A percentile compares a stretch with the other conserved stretches of the same genome.
Conservation (phyloP, 2,329 filamentous ascomycete species). For the Fusarium fujikuroi region DNA sequence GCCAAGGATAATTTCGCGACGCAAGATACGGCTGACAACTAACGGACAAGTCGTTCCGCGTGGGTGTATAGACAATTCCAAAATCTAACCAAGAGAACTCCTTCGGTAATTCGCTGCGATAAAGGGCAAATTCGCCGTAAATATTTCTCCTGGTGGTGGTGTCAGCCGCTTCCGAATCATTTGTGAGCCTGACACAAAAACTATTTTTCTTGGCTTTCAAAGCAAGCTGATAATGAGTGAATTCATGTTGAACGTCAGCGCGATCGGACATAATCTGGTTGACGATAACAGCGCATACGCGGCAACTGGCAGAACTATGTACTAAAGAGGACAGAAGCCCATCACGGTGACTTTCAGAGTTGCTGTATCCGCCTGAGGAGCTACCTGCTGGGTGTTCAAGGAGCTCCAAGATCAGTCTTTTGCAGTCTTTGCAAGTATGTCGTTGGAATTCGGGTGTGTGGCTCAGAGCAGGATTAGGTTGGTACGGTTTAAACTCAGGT, state of each 20-base stretch:
- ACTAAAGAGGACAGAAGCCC: neutral
- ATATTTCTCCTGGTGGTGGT: neutral
- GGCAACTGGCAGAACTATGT: neutral
- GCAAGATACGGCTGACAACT: rapidly evolving
- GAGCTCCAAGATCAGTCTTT: neutral
- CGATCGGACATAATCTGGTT: neutral
- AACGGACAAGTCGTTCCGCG: rapidly evolving
- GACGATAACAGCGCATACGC: neutral
- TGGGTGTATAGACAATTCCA: neutral
- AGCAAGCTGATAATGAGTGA: neutral
- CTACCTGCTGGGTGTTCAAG: rapidly evolving
- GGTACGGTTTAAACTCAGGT: rapidly evolving
- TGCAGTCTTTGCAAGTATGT: neutral
- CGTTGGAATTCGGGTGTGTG: neutral
- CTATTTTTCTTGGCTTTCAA: rapidly evolving
- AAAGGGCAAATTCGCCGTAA: neutral
- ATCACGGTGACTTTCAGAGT: rapidly evolving
- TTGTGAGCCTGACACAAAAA: neutral
- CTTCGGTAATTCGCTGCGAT: rapidly evolving
- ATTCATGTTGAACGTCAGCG: neutral
- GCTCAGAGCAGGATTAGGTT: neutral
- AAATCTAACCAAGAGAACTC: neutral
- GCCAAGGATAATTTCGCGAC: neutral
- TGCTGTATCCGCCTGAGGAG: neutral
- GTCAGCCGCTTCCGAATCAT: rapidly evolving